Base-by-base conservation (phyloP, 495 filamentous ascomycete genomes). In the Talaromyces borbonicus region DNA sequence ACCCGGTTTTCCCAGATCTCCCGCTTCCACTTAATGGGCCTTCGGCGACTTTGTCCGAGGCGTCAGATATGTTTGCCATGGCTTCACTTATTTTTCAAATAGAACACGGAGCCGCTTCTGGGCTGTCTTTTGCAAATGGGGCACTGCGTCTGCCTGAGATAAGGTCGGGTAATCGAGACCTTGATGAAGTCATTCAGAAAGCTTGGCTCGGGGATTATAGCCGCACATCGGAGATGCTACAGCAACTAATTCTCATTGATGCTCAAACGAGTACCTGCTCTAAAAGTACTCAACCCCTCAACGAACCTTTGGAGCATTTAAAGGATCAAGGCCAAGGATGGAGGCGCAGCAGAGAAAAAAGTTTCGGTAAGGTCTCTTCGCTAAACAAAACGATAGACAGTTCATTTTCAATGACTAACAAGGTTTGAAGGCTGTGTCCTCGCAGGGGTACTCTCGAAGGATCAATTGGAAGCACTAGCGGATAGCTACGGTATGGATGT, bases 161-260 rank as follows among this genome's bases (percentile, higher is more conserved):
- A 40, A 14, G 33, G 24, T 47, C 56, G 8, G 48, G 39, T 24
- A 40, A 52, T 54, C 24, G 37, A 43, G 44, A 49, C 9, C 22
- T 55, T 39, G 55, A 55, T 45, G 15, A 8, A n/a, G 36, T 58
- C 24, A 49, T 58, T 18, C 37, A 26, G 29, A 58, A 51, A 26
- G 55, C 55, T 19, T 58, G 55, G 53, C 53, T 56, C 27, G 55
- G 55, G 32, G 15, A 53, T 6, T 58, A 56, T 46, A 52, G n/a
- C 50, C 27, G 26, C 47, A 58, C 55, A 2, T 45, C 50, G 23
- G 41, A 58, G 27, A 58, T 58, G 55, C 26, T 56, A 29, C 24
- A 53, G 27, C 11, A 53, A 8, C 37, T 50, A 18, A 37, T 16
- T 30, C 39, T 27, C 20, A 32, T 58, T 37, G 43, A 48, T 47